Evolutionary conservation across 306 rosid genomes (phyloP).

Genomic region (Castanea mollissima): DNA sequence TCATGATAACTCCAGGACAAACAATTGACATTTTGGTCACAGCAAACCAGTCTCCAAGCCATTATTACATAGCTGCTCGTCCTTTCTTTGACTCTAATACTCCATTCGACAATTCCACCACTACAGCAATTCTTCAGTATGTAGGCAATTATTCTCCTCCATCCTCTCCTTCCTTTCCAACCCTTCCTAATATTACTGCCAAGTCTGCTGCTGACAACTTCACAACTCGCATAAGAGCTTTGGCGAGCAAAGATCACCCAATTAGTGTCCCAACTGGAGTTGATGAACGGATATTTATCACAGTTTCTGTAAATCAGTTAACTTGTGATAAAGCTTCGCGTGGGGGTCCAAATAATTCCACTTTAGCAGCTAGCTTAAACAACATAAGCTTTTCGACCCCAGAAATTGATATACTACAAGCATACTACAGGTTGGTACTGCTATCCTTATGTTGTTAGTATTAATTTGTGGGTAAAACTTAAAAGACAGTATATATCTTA

Average conservation of each 20-base stretch:
- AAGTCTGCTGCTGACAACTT: slow-evolving; percentile 11
- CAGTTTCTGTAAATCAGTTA: slow-evolving; percentile 21
- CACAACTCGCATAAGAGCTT: slow-evolving; percentile 7
- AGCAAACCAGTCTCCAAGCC: slow-evolving; percentile 21
- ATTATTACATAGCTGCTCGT: slow-evolving; percentile 33
- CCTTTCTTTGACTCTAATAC: slow-evolving; percentile 8
- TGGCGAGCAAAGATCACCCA: slow-evolving; percentile 32
- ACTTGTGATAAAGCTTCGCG: slow-evolving; percentile 21
- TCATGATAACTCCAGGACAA: slow-evolving; percentile 47
- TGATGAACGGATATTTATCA: slow-evolving; percentile 6
- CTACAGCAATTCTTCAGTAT: slow-evolving; percentile 34
- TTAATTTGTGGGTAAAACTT: too few relatives aligned
- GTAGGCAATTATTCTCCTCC: slow-evolving; percentile 16
- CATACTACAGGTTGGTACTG: slow-evolving; percentile 29
- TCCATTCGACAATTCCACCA: background rate
- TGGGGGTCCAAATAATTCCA: slow-evolving; percentile 12
- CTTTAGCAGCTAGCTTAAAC: slow-evolving; percentile 29
- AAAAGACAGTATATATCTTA: too few relatives aligned
- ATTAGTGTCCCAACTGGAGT: slow-evolving; percentile 21
- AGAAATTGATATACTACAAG: slow-evolving; percentile 19
- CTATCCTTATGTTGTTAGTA: too few relatives aligned
- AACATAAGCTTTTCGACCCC: slow-evolving; percentile 36
- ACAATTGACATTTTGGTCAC: slow-evolving; percentile 43
- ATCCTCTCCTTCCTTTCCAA: slow-evolving; percentile 13
- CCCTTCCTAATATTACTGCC: slow-evolving; percentile 14